These are phyloP conservation scores for Acmispon strigosus DNA, from an alignment of 306 rosid species.

Conservation along the genomic window DNA sequence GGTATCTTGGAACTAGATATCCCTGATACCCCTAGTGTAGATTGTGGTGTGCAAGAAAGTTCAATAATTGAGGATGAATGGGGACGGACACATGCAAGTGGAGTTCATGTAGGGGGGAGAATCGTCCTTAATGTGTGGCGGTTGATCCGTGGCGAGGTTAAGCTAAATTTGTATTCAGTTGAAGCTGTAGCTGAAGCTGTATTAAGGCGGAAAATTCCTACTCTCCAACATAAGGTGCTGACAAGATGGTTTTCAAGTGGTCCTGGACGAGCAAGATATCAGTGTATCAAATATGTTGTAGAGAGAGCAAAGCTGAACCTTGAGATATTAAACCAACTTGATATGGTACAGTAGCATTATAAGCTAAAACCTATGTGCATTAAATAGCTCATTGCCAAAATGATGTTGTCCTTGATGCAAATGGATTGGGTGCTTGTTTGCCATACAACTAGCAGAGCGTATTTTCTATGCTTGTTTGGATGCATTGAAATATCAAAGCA, in stretches of 20 bases:
- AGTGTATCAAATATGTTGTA: slow-evolving; percentile 59
- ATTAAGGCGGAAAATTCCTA: slow-evolving; percentile 75
- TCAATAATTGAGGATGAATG: slow-evolving; percentile 88
- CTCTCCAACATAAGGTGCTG: slow-evolving; percentile 43
- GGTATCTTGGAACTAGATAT: slow-evolving; percentile 31
- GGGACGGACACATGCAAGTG: slow-evolving; percentile 97
- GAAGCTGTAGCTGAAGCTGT: slow-evolving; percentile 90
- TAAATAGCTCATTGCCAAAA: neutral
- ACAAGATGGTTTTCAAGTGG: slow-evolving; percentile 87
- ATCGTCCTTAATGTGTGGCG: slow-evolving; percentile 90
- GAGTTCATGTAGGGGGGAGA: slow-evolving; percentile 93
- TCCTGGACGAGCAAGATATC: slow-evolving; percentile 70
- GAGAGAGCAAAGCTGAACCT: slow-evolving; percentile 72
- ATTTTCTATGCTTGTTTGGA: slow-evolving; percentile 3
- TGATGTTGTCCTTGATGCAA: neutral
- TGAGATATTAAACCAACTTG: slow-evolving; percentile 73
- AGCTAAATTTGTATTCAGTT: slow-evolving; percentile 74
- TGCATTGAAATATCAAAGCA: slow-evolving; percentile 21
- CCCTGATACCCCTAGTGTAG: slow-evolving; percentile 40
- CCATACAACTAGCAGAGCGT: neutral
- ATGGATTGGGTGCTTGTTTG: neutral
- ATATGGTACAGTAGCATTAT: slow-evolving; percentile 54
- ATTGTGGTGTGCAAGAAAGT: slow-evolving; percentile 46
- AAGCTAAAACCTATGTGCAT: neutral
- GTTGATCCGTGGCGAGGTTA: slow-evolving; percentile 84